phyloP scores from a whole-genome alignment of 2,329 filamentous ascomycete species.

The Aspergillus hiratsukae region DNA sequence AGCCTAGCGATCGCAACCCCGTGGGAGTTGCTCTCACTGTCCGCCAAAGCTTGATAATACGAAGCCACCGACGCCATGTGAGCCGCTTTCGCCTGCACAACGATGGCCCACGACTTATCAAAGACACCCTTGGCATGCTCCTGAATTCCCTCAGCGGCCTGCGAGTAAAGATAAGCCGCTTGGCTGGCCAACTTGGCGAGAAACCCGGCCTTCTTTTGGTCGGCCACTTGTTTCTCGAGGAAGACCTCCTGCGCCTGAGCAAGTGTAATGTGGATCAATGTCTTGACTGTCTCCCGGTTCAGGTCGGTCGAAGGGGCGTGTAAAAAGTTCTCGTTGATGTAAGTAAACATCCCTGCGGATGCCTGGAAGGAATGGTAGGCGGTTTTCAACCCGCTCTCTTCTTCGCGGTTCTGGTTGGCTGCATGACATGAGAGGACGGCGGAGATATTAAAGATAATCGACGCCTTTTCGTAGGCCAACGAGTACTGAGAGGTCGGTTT shows the following conservation, averaged over 20 bases:
- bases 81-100: conserved; percentile 68
- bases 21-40: conserved; percentile 83
- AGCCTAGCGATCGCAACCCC: conserved; percentile 80
- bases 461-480: conserved; percentile 95
- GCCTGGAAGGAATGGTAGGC: conserved; percentile 98
- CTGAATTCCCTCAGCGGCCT: conserved; percentile 84
- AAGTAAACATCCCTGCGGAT: conserved; percentile 98
- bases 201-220: conserved; percentile 87
- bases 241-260: conserved; percentile 98
- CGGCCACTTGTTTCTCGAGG: conserved; percentile 88
- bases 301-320: conserved; percentile 96
- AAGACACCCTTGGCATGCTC: conserved; percentile 91
- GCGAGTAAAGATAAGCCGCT: conserved; percentile 78
- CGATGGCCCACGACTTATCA: conserved; percentile 85
- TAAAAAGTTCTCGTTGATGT: conserved; percentile 99
- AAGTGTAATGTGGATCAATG: conserved; percentile 84
- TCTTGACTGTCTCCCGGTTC: conserved; percentile 92
- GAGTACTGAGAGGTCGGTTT: conserved; percentile 97
- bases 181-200: conserved; percentile 92
- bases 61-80: conserved; percentile 83
- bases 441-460: conserved; percentile 99
- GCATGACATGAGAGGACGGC: conserved; percentile 95
- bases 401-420: conserved; percentile 82
- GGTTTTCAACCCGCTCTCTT: conserved; percentile 90
- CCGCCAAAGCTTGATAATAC: conserved; percentile 87